phyloP scores from a whole-genome alignment of 805 yeast species.

The Metschnikowia aberdeeniae region DNA sequence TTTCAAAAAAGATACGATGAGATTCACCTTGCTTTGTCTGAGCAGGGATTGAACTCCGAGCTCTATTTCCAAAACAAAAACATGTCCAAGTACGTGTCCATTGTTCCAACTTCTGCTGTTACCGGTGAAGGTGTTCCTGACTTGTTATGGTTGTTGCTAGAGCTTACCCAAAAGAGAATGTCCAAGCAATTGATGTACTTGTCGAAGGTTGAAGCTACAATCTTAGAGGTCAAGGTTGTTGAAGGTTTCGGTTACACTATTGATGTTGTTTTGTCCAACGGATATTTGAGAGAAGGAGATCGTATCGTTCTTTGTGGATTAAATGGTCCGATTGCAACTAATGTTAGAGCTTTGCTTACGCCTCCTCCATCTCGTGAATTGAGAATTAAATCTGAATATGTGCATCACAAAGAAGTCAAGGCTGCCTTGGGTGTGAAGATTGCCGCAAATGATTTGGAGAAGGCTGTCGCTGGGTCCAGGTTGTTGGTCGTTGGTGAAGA shows the following conservation, averaged over 20 bases:
- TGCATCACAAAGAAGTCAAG: constrained; percentile 95
- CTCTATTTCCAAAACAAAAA: constrained; percentile 93
- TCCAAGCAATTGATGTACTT: constrained; percentile 96
- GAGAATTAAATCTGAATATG: constrained; percentile 93
- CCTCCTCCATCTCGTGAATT: constrained; percentile 97
- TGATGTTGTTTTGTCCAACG: constrained; percentile 96
- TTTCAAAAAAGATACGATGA: constrained; percentile 82
- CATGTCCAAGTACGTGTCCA: constrained; percentile 87
- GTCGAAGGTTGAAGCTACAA: constrained; percentile 90
- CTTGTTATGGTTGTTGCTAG: constrained; percentile 89
- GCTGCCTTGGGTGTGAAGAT: constrained; percentile 99
- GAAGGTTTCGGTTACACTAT: constrained; percentile 99
- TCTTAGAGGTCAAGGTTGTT: constrained; percentile 94
- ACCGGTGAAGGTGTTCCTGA: constrained; percentile 99
- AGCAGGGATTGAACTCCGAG: constrained; percentile 98
- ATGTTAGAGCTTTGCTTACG: constrained; percentile 90
- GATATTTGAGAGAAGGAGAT: constrained; percentile 92
- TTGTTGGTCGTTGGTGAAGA: constrained; percentile 92
- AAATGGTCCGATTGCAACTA: constrained; percentile 97
- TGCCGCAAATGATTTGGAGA: constrained; percentile 95
- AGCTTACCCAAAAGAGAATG: constrained; percentile 97
- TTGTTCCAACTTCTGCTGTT: constrained; percentile 97
- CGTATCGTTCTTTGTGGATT: constrained; percentile 93
- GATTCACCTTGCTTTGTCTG: constrained; percentile 88
- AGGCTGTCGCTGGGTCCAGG: constrained; percentile 99